Evolutionary conservation across 345 rosid genomes (phyloP).

Genomic region (Geranium rotundifolium): DNA sequence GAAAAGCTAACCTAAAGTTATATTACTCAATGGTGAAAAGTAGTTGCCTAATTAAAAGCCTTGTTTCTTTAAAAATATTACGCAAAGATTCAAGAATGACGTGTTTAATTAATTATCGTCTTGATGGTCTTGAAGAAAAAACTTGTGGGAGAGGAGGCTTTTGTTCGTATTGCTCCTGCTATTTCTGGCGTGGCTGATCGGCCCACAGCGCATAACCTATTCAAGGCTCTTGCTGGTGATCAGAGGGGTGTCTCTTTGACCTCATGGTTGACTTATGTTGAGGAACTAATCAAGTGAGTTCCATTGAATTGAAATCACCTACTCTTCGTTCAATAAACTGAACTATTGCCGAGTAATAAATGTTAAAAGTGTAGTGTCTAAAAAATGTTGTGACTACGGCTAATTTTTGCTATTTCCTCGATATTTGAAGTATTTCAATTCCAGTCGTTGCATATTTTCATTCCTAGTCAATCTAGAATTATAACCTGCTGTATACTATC

Average conservation of each 20-base stretch:
- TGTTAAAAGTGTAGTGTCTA: not conserved
- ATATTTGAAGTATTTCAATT: too few relatives aligned
- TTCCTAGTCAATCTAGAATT: not conserved
- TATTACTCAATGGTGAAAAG: not conserved
- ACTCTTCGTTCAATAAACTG: too few relatives aligned
- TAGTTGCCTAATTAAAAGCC: not conserved
- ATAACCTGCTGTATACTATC: too few relatives aligned
- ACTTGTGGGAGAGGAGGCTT: constrained; percentile 67
- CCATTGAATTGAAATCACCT: constrained; percentile 2
- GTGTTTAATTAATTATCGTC: not conserved
- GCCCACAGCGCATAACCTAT: constrained; percentile 75
- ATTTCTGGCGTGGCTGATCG: constrained; percentile 84
- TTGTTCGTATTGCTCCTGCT: constrained; percentile 83
- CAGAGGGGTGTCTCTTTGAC: constrained; percentile 61
- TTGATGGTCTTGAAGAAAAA: constrained; percentile 44
- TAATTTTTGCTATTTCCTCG: too few relatives aligned
- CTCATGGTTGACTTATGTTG: constrained; percentile 64
- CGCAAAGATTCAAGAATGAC: not conserved
- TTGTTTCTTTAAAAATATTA: not conserved
- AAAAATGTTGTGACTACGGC: not conserved
- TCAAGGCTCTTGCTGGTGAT: constrained; percentile 62
- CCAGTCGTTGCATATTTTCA: not conserved
- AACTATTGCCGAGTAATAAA: not conserved
- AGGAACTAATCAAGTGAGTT: constrained; percentile 85
- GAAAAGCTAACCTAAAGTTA: too few relatives aligned